Conservation (phyloP, 176 grass and related monocot genomes). For the Zea luxurians region DNA sequence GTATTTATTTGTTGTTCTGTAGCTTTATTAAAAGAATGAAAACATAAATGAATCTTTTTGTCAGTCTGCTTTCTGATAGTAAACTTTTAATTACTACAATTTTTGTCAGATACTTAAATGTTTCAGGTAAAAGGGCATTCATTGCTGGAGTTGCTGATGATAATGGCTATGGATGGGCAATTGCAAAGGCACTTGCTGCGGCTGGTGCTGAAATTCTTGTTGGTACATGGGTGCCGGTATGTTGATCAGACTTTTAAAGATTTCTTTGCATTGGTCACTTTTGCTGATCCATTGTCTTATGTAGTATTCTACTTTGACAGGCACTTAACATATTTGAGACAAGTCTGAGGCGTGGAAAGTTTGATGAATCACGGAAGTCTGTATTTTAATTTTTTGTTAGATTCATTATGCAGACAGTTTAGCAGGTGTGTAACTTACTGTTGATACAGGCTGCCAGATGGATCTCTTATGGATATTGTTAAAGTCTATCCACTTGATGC, state of each 20-base stretch:
- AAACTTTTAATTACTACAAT: background rate
- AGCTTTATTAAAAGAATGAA: background rate
- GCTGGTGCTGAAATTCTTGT: constrained; percentile 95
- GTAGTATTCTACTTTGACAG: constrained; percentile 29
- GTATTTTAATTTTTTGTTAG: constrained; percentile 15
- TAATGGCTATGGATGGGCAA: constrained; percentile 99
- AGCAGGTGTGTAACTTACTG: constrained; percentile 8
- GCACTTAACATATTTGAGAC: constrained; percentile 52
- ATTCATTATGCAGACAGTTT: background rate
- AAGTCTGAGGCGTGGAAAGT: constrained; percentile 48
- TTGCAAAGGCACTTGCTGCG: constrained; percentile 94
- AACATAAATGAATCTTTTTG: background rate
- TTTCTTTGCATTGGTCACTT: background rate
- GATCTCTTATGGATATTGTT: constrained; percentile 88
- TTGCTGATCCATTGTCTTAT: constrained; percentile 9
- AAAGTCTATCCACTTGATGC: constrained; percentile 97
- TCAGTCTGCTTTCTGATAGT: background rate
- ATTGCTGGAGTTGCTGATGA: constrained; percentile 98
- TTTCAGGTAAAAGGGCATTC: constrained; percentile 89
- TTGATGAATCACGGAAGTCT: constrained; percentile 49
- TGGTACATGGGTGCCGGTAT: constrained; percentile 99
- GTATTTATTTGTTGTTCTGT: background rate
- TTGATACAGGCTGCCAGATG: constrained; percentile 60
- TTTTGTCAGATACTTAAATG: constrained; percentile 32
- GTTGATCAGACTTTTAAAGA: constrained; percentile 24